phyloP scores from a whole-genome alignment of 805 yeast genomes.

The Saccharomycopsis vini region DNA sequence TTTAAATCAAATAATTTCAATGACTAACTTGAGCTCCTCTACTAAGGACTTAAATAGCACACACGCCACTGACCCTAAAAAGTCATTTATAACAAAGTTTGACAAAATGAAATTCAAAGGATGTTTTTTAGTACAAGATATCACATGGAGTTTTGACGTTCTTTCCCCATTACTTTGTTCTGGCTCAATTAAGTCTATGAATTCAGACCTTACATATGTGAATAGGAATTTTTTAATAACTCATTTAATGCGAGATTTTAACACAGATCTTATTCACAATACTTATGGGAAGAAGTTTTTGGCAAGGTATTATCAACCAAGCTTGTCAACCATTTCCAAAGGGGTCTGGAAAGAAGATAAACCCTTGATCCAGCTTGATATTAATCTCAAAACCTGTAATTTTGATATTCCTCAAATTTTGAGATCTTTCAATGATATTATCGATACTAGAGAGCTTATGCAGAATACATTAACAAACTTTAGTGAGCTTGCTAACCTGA shows the following conservation, averaged over 20 bases:
- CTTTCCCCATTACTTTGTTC: constrained; percentile 13
- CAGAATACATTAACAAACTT: too few species aligned
- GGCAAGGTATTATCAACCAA: constrained; percentile 7
- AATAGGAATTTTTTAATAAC: neutral
- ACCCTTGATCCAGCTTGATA: constrained; percentile 2
- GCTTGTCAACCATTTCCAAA: neutral
- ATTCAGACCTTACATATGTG: neutral
- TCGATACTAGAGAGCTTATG: constrained; percentile 5
- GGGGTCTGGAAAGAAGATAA: neutral
- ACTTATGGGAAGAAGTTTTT: constrained; percentile 14
- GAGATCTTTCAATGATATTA: constrained; percentile 10
- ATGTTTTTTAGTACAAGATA: neutral
- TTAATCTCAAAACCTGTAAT: constrained; percentile 1
- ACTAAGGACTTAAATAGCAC: neutral
- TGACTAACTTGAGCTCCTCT: neutral
- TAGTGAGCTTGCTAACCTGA: too few species aligned
- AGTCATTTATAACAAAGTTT: neutral
- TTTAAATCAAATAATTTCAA: neutral
- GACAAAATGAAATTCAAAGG: neutral
- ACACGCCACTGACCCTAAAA: neutral
- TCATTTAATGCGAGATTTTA: neutral
- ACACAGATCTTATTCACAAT: constrained; percentile 14
- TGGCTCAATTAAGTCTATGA: constrained; percentile 1
- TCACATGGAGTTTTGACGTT: constrained; percentile 11
- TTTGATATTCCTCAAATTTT: constrained; percentile 9